These are phyloP conservation scores for Apiospora phragmitis DNA, from an alignment of 2,329 filamentous ascomycete species.

Conservation along the genomic window DNA sequence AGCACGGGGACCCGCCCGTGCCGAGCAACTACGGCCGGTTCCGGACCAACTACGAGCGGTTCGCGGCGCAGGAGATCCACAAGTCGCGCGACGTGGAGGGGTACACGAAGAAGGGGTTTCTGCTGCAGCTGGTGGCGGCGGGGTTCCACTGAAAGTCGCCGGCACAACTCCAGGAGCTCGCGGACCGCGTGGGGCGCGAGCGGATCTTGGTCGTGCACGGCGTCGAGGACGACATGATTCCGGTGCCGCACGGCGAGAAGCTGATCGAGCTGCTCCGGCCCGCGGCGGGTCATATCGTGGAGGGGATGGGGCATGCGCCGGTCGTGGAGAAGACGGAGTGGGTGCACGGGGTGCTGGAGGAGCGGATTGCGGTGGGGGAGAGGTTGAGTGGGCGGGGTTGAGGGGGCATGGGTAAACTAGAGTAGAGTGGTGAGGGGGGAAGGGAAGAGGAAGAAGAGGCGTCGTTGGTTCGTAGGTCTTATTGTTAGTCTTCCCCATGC, in stretches of 20 bases:
- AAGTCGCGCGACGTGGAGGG: slow-evolving; percentile 64
- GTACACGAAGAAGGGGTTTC: slow-evolving; percentile 68
- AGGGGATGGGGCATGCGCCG: slow-evolving; percentile 74
- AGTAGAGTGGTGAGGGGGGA: too few relatives aligned
- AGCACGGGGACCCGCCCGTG: not conserved
- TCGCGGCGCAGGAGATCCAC: slow-evolving; percentile 74
- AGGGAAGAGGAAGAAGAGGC: too few relatives aligned
- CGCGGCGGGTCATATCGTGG: slow-evolving; percentile 60
- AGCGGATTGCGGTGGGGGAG: slow-evolving; percentile 53
- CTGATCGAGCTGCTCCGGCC: slow-evolving; percentile 67
- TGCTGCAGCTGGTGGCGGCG: slow-evolving; percentile 76
- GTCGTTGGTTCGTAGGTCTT: not conserved
- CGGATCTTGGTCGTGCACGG: slow-evolving; percentile 80
- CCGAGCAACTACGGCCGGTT: slow-evolving; percentile 53
- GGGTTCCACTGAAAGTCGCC: slow-evolving; percentile 77
- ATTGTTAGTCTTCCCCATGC: not conserved
- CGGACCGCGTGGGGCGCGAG: slow-evolving; percentile 67
- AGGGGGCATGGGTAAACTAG: slow-evolving; percentile 4
- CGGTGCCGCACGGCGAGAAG: slow-evolving; percentile 66
- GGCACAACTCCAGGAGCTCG: slow-evolving; percentile 65
- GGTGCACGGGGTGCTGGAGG: slow-evolving; percentile 65
- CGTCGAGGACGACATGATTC: slow-evolving; percentile 75
- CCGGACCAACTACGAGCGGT: slow-evolving; percentile 77
- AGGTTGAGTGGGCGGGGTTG: slow-evolving; percentile 37
- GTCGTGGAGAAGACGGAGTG: slow-evolving; percentile 70